Evolutionary conservation across 202 grass and related monocot genomes (phyloP), one percentile per base, ranked within the genome.

Genomic region (Zizania palustris): DNA sequence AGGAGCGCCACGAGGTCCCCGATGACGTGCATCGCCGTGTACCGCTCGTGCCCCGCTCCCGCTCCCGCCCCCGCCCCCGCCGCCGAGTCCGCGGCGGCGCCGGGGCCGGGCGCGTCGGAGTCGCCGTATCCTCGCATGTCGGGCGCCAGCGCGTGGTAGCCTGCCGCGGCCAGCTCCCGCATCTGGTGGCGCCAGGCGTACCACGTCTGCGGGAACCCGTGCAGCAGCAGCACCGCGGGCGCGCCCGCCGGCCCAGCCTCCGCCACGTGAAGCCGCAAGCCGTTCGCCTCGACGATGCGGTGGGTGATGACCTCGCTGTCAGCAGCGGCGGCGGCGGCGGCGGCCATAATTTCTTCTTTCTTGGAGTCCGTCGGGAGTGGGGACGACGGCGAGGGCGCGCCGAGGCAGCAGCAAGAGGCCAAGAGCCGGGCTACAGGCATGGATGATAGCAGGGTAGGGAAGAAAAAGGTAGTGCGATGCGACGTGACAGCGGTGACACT

Each of bases 151-250:
- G 82, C 88, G 22, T 11, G 85, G 81, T 91, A 91, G 3, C 85
- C 88, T 0, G 79, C 77, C 0, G 71, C 85, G 4, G 85, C 88
- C 16, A 91, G 72, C 36, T 63, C 73, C 45, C 67, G 77, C 45
- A 96, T 75, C 87, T 96, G 93, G 89, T 96, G 89, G 21, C 93
- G 89, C 93, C 93, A 96, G 5, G 93, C 85, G 82, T 90, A 96
- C 93, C 93, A 96, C 36, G 84, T 46, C 89, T 92, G 89, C 60
- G 93, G 93, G 89, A 96, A 96, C 38, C 93, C 93, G 72, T 96
- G 93, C 35, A 96, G 49, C 34, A 96, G 61, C 57, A 96, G 76
- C 78, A 90, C 87, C 11, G 74, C 13, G 0, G 89, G 82, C 10
- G 79, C 62, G 9, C 67, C 73, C 0, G 21, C 56, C 9, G 76